These are phyloP conservation scores for Suillus tomentosus DNA, from an alignment of 768 basidiomycete species.

Conservation along the genomic window DNA sequence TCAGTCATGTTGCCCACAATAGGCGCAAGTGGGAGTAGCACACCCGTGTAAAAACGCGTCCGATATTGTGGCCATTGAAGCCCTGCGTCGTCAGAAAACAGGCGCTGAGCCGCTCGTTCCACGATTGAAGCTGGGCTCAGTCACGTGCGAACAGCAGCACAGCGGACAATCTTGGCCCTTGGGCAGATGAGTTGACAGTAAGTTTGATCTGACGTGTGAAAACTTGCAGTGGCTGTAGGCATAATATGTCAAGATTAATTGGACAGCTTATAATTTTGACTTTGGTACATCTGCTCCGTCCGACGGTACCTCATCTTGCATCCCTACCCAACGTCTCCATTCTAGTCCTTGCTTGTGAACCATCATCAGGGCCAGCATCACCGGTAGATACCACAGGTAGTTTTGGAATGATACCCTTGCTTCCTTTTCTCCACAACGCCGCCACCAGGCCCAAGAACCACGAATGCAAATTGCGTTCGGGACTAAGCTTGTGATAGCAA, in stretches of 20 bases:
- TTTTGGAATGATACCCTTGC: constrained; percentile 80
- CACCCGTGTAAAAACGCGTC: not conserved
- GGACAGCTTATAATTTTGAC: not conserved
- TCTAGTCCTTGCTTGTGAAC: constrained; percentile 86
- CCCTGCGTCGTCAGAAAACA: not conserved
- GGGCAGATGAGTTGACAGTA: not conserved
- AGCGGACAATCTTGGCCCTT: not conserved
- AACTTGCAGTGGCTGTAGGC: not conserved
- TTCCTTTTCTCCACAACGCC: constrained; percentile 67
- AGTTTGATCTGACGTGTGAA: not conserved
- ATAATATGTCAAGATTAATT: not conserved
- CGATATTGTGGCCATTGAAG: not conserved
- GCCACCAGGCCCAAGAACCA: constrained; percentile 78
- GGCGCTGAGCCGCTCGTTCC: not conserved
- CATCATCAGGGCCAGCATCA: constrained; percentile 92
- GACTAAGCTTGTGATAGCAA: constrained; percentile 72
- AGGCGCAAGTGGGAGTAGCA: not conserved
- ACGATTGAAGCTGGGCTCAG: not conserved
- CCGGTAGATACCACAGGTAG: constrained; percentile 89
- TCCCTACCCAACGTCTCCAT: constrained; percentile 67
- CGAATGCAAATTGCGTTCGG: constrained; percentile 73
- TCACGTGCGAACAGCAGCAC: not conserved
- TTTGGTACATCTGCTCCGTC: constrained; percentile 1
- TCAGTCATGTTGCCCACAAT: not conserved
- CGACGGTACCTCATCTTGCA: not conserved